Evolutionary conservation across 139 green algal species (phyloP), one percentile per base, ranked within the genome.

Genomic region (Volvox reticuliferus): DNA sequence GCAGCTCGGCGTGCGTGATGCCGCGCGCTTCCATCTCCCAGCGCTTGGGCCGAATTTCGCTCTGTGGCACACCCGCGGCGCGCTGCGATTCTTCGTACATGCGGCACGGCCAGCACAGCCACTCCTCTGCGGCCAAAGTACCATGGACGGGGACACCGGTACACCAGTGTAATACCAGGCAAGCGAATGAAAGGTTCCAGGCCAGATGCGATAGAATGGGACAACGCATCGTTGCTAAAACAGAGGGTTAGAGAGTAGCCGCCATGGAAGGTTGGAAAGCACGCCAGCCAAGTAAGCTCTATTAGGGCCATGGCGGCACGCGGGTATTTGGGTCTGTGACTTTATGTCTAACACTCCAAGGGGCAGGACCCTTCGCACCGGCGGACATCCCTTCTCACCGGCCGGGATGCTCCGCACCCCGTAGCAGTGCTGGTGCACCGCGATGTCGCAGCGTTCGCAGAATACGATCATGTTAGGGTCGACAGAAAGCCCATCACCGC

Each of bases 381-480:
- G 67, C 22, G 67, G 9, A 26, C 67, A 32, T 75, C 22, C 67
- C 67, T 13, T n/a, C 62, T 61, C 30, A 91, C 93, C 94, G 33
- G 92, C 87, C 14, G 96, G 96, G 33, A 98, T 94, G 82, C 93
- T 89, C 24, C 55, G n/a, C 16, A 99, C 88, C 36, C 94, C 94
- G 92, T 98, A 98, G 94, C 97, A 99, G 35, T 82, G 78, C 94
- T 99, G 97, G 94, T 99, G 97, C 89, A 99, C 97, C 0, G 96
- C 95, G 50, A 99, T 82, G 86, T 99, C 97, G 91, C 97, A 99
- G 75, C 97, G 96, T 92, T 99, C 97, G 91, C 97, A 99, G 85
- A 98, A 98, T 37, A 99, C 91, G 62, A 99, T 99, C 71, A 96
- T 75, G 87, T 99, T 99, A 82, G 95, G 95, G 17, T 94, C 83